Percentiles rank a stretch among this genome's conserved stretches.
Evolutionary conservation across 345 rosid genomes (phyloP).

Genomic region (Hirschfeldia incana): DNA sequence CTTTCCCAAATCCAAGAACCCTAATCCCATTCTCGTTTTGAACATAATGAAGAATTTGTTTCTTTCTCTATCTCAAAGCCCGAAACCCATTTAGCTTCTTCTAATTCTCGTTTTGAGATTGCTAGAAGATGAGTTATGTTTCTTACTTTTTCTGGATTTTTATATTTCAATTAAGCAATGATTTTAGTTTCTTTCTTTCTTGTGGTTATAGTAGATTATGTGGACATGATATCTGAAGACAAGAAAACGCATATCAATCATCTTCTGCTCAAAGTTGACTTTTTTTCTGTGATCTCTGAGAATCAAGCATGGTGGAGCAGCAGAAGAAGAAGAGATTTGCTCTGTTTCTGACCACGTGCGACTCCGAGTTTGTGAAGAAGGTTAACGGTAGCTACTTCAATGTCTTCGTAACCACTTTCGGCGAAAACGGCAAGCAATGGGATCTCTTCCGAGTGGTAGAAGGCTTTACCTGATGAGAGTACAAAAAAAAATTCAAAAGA

Average conservation of each 20-base stretch:
- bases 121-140: not conserved
- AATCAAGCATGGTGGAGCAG: conserved; percentile 18
- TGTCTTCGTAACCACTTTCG: conserved; percentile 67
- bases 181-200: not conserved
- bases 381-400: conserved; percentile 75
- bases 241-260: not conserved
- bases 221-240: not conserved
- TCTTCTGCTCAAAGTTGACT: not conserved
- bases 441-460: conserved; percentile 60
- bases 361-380: conserved; percentile 65
- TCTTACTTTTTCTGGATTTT: not conserved
- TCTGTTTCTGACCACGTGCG: conserved; percentile 59
- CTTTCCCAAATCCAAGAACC: not conserved
- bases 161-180: not conserved
- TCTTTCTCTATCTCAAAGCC: not conserved
- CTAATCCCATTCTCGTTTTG: not conserved
- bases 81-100: too few species aligned
- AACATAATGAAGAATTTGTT: not conserved
- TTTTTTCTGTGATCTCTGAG: not conserved
- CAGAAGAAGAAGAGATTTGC: conserved; percentile 46
- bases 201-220: too few species aligned
- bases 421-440: conserved; percentile 62
- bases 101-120: not conserved
- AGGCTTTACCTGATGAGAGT: conserved; percentile 30
- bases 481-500: not conserved